Evolutionary conservation across 106 monocot genomes (phyloP), one percentile per base, ranked within the genome.

Genomic region (Gastrodia elata): DNA sequence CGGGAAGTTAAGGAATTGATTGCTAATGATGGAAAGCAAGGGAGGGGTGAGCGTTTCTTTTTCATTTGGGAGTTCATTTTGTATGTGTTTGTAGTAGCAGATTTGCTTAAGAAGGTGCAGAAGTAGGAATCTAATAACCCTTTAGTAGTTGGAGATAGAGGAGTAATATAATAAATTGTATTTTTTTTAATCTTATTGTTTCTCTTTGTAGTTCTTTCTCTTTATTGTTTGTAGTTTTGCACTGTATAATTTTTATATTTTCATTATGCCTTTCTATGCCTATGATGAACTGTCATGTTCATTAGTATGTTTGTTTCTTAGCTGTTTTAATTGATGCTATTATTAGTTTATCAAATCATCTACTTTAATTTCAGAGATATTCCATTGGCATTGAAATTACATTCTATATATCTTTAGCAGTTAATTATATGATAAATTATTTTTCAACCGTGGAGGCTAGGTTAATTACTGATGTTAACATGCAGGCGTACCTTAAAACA

Each of bases 401-500:
- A 10, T 52, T 52, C 52, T 52, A n/a, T n/a, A n/a, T n/a, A n/a
- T 52, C 52, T n/a, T 52, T 52, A 52, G 6, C n/a, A 22, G 0
- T 52, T 61, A 61, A 61, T 61, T 32, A 11, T 13, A 61, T 61
- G 3, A 32, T 61, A 30, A 3, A 61, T 14, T 32, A 24, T 30
- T 3, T 32, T 13, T 32, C 14, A 30, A 6, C 61, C 22, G 30
- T 32, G 32, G 4, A 30, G 32, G 30, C 27, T 52, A 10, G 61
- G 27, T 59, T 61, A 61, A 61, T 32, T 61, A 30, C 32, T 73
- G n/a, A n/a, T 38, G 15, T 36, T n/a, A 52, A 52, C 49, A 65
- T 34, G 4, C 70, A 89, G 89, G 85, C 75, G 74, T 72, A 75
- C 70, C 64, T 88, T 82, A 36, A 84, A 82, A 79, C 75, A 77